Percentiles rank a stretch among this genome's conserved stretches.
Conservation (phyloP, 805 yeast genomes). For the Metschnikowia lochheadii region DNA sequence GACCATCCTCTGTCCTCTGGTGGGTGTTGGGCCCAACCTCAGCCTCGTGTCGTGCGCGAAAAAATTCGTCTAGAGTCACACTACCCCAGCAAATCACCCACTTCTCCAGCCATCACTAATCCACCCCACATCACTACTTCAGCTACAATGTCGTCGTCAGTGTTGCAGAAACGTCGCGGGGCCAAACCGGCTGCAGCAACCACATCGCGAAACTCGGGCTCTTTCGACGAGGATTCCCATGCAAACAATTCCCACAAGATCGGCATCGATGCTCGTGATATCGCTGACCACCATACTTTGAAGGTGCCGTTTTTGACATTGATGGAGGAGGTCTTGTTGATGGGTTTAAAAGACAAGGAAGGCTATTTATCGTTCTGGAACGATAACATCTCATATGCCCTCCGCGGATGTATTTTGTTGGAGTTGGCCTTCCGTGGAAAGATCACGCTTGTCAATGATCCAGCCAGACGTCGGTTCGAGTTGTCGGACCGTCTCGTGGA, state of each 20-base stretch:
- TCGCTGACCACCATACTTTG: conserved; percentile 37
- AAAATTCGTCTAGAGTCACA: background rate
- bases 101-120: conserved; percentile 3
- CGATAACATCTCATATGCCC: conserved; percentile 92
- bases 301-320: conserved; percentile 73
- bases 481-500: conserved; percentile 83
- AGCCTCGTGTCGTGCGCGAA: conserved; percentile 3
- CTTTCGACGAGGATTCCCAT: conserved; percentile 21
- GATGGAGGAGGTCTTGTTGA: conserved; percentile 92
- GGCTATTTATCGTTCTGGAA: conserved; percentile 98
- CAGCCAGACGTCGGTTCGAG: conserved; percentile 85
- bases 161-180: conserved; percentile 76
- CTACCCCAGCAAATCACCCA: background rate
- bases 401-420: conserved; percentile 88
- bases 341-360: conserved; percentile 93
- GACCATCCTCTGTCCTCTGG: background rate
- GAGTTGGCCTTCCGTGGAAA: conserved; percentile 91
- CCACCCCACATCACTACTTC: background rate
- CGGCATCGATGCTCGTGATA: conserved; percentile 77
- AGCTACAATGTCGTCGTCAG: conserved; percentile 33
- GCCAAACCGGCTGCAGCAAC: conserved; percentile 14
- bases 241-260: conserved; percentile 50
- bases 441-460: conserved; percentile 85
- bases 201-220: conserved; percentile 17
- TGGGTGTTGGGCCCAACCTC: background rate